These are phyloP conservation scores for Kwoniella sp. DNA, from an alignment of 768 basidiomycete genomes.

Conservation along the genomic window DNA sequence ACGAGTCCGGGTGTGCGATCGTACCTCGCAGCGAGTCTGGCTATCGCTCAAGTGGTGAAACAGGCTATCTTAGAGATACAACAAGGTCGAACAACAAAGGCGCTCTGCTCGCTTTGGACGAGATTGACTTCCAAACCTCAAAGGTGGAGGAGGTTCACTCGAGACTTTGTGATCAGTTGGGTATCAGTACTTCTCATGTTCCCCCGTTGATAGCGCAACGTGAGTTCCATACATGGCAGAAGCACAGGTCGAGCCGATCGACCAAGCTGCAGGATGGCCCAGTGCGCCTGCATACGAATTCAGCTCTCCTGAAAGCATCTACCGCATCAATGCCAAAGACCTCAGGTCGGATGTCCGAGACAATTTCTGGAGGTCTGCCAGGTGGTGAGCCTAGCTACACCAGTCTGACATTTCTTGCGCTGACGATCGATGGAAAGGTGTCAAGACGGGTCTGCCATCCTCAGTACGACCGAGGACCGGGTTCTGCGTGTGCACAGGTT, in stretches of 20 bases:
- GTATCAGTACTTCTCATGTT: background rate
- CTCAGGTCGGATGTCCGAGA: slow-evolving; percentile 20
- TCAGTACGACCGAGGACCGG: slow-evolving; percentile 69
- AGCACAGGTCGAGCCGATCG: background rate
- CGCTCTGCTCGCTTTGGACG: too few species aligned
- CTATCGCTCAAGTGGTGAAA: too few species aligned
- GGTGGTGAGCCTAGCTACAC: slow-evolving; percentile 55
- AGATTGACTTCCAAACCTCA: too few species aligned
- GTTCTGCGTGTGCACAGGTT: slow-evolving; percentile 59
- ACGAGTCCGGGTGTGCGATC: too few species aligned
- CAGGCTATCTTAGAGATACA: too few species aligned
- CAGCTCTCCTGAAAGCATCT: background rate
- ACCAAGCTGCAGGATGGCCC: slow-evolving; percentile 8
- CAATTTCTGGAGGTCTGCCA: slow-evolving; percentile 59
- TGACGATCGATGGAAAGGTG: slow-evolving; percentile 55
- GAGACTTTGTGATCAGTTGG: too few species aligned
- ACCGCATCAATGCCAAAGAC: background rate
- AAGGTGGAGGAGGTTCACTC: too few species aligned
- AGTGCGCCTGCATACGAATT: slow-evolving; percentile 23
- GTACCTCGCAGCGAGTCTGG: too few species aligned
- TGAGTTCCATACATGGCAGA: background rate
- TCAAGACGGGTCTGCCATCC: slow-evolving; percentile 65
- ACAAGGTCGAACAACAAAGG: too few species aligned
- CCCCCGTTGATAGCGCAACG: too few species aligned
- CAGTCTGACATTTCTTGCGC: background rate